Percentiles rank a stretch among this genome's conserved stretches.
phyloP scores from a whole-genome alignment of 1,284 basidiomycete species.

The Fistulina hepatica region DNA sequence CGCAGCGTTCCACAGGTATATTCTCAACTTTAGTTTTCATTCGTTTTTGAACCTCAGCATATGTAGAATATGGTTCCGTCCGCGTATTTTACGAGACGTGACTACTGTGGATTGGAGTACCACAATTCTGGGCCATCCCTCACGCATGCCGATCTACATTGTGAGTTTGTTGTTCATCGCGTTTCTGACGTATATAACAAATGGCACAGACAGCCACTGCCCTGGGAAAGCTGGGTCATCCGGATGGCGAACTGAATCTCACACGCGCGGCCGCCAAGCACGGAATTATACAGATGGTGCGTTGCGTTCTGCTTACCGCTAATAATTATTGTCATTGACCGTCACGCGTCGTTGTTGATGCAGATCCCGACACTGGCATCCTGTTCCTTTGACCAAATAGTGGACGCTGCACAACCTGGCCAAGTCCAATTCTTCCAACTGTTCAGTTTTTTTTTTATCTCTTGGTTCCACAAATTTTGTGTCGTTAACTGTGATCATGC shows the following conservation, averaged over 20 bases:
- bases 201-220: conserved; percentile 56
- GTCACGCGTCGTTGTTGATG: no score
- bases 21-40: background rate
- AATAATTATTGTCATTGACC: background rate
- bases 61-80: conserved; percentile 84
- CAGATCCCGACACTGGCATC: conserved; percentile 84
- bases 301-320: conserved; percentile 9
- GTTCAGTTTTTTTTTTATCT: conserved; percentile 23
- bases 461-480: background rate
- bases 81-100: conserved; percentile 79
- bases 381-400: conserved; percentile 83
- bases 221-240: conserved; percentile 84
- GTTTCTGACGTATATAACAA: conserved; percentile 4
- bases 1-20: conserved; percentile 71
- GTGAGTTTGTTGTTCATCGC: conserved; percentile 25
- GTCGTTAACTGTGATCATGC: background rate
- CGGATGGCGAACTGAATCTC: conserved; percentile 82
- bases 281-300: conserved; percentile 82
- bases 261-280: conserved; percentile 78
- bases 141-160: conserved; percentile 75
- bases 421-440: conserved; percentile 78
- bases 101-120: conserved; percentile 74
- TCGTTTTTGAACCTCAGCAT: background rate
- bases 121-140: conserved; percentile 62
- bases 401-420: conserved; percentile 64